Conservation (phyloP, 345 rosid species). For the Pistacia atlantica region DNA sequence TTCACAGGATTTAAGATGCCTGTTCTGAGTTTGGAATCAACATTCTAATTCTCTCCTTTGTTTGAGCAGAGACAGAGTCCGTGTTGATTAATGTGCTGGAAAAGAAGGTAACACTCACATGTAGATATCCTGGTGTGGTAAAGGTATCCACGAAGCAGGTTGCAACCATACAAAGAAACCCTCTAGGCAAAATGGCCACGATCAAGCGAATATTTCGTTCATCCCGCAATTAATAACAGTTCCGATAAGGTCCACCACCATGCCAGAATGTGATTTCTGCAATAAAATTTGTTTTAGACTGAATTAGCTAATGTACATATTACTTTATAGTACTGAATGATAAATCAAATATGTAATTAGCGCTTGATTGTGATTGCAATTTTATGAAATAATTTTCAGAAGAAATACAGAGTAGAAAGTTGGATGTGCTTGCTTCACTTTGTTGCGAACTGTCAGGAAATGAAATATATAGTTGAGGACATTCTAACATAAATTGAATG, state of each 20-base stretch:
- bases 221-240: slow-evolving; percentile 28
- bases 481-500: slow-evolving; percentile 16
- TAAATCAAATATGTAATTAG: slow-evolving; percentile 4
- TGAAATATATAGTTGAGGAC: background rate
- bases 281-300: background rate
- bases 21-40: background rate
- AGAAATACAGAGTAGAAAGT: background rate
- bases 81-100: slow-evolving; percentile 64
- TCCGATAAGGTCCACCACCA: background rate
- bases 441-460: background rate
- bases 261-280: background rate
- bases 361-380: background rate
- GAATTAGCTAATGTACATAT: slow-evolving; percentile 15
- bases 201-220: slow-evolving; percentile 53
- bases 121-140: slow-evolving; percentile 51
- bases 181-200: slow-evolving; percentile 51
- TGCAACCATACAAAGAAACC: slow-evolving; percentile 34
- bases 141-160: slow-evolving; percentile 34
- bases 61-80: slow-evolving; percentile 68
- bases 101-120: slow-evolving; percentile 73
- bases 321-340: background rate
- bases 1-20: background rate
- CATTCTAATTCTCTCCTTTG: background rate
- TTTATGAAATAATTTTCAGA: slow-evolving; percentile 10
- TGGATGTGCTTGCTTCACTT: background rate